These are phyloP conservation scores for Mortierella claussenii DNA, from an alignment of 192 early-diverging fungal species.

Conservation along the genomic window DNA sequence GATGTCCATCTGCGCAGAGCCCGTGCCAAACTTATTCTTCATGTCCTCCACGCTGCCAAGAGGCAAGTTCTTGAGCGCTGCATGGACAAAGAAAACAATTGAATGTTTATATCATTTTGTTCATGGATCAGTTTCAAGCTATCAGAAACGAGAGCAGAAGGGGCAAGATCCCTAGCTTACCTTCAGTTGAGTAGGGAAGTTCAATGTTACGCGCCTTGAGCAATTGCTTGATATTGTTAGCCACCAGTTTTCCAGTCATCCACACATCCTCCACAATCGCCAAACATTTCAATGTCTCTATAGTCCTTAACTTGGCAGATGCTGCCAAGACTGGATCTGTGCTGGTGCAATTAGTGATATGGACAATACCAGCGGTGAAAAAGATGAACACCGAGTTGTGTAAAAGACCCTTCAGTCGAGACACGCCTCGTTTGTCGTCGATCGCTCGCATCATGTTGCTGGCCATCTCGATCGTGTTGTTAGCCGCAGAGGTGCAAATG, in stretches of 20 bases:
- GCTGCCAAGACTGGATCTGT: constrained; percentile 39
- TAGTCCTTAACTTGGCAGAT: constrained; percentile 44
- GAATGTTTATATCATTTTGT: too few relatives aligned
- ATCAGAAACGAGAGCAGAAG: too few relatives aligned
- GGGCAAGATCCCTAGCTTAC: constrained; percentile 9
- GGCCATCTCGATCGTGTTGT: constrained; percentile 56
- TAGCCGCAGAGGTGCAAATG: constrained; percentile 57
- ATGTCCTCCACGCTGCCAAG: constrained; percentile 18
- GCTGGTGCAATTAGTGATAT: constrained; percentile 53
- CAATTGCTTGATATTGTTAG: constrained; percentile 25
- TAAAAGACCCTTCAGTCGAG: constrained; percentile 28
- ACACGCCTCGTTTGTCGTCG: constrained; percentile 30
- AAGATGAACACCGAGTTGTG: constrained; percentile 43
- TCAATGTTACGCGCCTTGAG: constrained; percentile 39
- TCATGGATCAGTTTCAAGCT: too few relatives aligned
- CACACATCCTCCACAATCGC: constrained; percentile 42
- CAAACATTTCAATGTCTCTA: constrained; percentile 44
- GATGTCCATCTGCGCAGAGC: constrained; percentile 6
- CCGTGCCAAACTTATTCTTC: background rate
- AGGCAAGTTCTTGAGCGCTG: constrained; percentile 23
- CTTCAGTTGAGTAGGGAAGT: constrained; percentile 31
- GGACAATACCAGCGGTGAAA: constrained; percentile 52
- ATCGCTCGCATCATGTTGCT: constrained; percentile 44
- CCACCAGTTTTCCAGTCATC: constrained; percentile 18
- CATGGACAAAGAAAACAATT: too few relatives aligned